Base-by-base conservation (phyloP, 2,329 filamentous ascomycete species). In the Mariannaea sp. region DNA sequence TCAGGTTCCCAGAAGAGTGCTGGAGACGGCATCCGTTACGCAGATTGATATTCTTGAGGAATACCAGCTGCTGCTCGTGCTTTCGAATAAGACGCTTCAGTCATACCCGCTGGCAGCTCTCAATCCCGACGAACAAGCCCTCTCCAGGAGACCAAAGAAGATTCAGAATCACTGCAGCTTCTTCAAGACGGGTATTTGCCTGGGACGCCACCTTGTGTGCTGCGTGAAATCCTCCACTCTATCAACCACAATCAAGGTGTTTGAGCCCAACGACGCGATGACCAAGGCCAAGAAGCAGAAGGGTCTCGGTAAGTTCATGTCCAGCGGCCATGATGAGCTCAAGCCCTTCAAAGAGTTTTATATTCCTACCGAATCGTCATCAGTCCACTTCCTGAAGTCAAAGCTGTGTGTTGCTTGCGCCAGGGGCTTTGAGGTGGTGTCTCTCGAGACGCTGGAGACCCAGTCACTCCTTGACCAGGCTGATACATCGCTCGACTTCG, bases 331-430 rank as follows among this genome's bases (percentile, higher is more conserved):
- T 71, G 94, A 99, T 72, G 91, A 96, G 64, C 82, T 99, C 59
- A 95, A 95, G 75, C 90, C 93, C 10, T 96, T 95, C 80, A 96
- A 96, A 81, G 94, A 99, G 77, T 97, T 97, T 68, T 99, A 99
- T 74, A 97, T 99, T 56, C 94, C 94, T 0, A 94, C 92, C 6
- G 94, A 99, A 77, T 96, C 93, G n/a, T 93, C 91, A 4, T 97
- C 92, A 32, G 94, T 99, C 33, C 94, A 99, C 74, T 99, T 97
- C 80, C 82, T 99, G 64, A 92, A 94, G 68, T 94, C 90, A 58
- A 99, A 96, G 70, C 83, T 99, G 19, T 99, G 94, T 71, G 94
- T 99, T 56, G 94, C 93, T 39, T 97, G 94, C 70, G 89, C 92
- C 9, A 86, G 92, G 71, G 94, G 94, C 38, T 99, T 99, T 73